Conservation (phyloP, 306 rosid species). For the Prinsepia uniflora region DNA sequence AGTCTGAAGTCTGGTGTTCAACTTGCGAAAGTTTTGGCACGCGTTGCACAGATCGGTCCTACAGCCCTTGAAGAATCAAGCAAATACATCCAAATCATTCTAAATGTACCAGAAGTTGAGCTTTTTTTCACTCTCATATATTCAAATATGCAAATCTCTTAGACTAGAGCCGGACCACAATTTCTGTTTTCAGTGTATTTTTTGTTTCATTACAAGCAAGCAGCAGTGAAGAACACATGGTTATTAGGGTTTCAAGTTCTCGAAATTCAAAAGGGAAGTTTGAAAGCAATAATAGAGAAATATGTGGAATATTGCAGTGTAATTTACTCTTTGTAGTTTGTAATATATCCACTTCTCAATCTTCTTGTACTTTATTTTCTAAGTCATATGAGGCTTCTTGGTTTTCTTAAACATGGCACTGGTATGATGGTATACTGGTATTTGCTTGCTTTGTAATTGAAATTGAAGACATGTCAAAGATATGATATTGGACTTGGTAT, state of each 20-base stretch:
- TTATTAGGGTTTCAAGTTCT: slow-evolving; percentile 9
- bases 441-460: no score
- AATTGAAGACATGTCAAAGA: no score
- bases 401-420: no score
- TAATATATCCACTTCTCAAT: slow-evolving; percentile 14
- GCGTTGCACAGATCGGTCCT: slow-evolving; percentile 72
- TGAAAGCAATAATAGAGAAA: slow-evolving; percentile 26
- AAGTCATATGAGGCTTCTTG: no score
- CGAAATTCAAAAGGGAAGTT: slow-evolving; percentile 16
- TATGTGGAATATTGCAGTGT: slow-evolving; percentile 25
- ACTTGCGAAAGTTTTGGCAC: slow-evolving; percentile 70
- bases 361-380: slow-evolving; percentile 6
- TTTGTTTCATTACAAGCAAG: slow-evolving; percentile 28
- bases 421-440: no score
- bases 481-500: no score
- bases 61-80: slow-evolving; percentile 63
- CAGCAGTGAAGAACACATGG: slow-evolving; percentile 32
- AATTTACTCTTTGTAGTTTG: slow-evolving; percentile 12
- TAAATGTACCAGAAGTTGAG: slow-evolving; percentile 64
- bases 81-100: slow-evolving; percentile 61
- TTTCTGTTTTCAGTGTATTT: slow-evolving; percentile 24
- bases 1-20: slow-evolving; percentile 50
- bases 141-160: slow-evolving; percentile 53
- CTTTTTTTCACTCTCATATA: slow-evolving; percentile 81
- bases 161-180: slow-evolving; percentile 30